phyloP scores from a whole-genome alignment of 2,329 filamentous ascomycete genomes.

The Botrytis sinoallii region DNA sequence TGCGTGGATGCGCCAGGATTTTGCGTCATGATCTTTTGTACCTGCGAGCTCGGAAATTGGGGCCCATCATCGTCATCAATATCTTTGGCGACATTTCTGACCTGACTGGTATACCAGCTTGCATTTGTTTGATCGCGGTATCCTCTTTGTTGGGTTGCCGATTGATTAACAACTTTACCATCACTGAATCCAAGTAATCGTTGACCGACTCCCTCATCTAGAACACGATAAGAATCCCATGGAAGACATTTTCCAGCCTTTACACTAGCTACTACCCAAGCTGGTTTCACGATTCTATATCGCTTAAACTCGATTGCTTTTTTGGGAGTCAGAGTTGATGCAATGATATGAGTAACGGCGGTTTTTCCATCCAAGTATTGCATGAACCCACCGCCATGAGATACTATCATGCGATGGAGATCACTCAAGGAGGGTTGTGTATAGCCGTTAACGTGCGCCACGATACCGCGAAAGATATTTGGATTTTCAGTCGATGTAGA shows the following conservation, averaged over 20 bases:
- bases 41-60: conserved; percentile 32
- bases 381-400: conserved; percentile 89
- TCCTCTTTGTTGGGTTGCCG: conserved; percentile 56
- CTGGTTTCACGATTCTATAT: conserved; percentile 90
- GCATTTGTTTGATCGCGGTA: conserved; percentile 79
- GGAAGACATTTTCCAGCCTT: conserved; percentile 75
- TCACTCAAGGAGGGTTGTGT: conserved; percentile 90
- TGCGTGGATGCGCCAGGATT: conserved; percentile 17
- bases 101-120: conserved; percentile 78
- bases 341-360: conserved; percentile 92
- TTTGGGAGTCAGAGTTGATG: conserved; percentile 84
- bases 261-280: conserved; percentile 91
- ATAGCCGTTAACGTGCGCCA: conserved; percentile 91
- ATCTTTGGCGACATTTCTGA: conserved; percentile 47
- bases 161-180: conserved; percentile 65
- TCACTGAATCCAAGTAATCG: conserved; percentile 65
- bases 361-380: conserved; percentile 96
- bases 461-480: conserved; percentile 84
- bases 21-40: conserved; percentile 19
- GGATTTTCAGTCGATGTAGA: conserved; percentile 67
- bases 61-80: conserved; percentile 44
- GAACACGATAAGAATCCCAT: conserved; percentile 80
- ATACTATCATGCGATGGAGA: conserved; percentile 82
- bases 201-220: conserved; percentile 81
- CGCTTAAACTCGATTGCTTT: conserved; percentile 83